A percentile compares a stretch with the other conserved stretches of the same genome.
phyloP scores from a whole-genome alignment of 441 rosid species.

The Breynia disticha region DNA sequence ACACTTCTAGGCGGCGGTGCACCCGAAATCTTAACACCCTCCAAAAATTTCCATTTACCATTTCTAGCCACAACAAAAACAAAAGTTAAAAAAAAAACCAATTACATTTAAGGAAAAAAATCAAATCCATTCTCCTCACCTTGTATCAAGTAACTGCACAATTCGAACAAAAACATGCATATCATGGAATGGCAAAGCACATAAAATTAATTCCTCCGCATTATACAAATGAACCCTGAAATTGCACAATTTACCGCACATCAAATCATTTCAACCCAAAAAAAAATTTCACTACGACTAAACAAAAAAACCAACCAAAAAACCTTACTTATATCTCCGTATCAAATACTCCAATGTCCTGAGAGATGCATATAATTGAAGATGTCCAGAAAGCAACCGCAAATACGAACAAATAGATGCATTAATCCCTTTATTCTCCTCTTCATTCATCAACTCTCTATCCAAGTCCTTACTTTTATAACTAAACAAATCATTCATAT shows the following conservation, averaged over 20 bases:
- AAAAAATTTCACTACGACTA: not conserved
- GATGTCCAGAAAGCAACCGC: conserved; percentile 60
- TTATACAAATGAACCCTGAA: conserved; percentile 81
- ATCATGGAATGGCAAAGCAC: conserved; percentile 85
- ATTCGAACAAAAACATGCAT: conserved; percentile 84
- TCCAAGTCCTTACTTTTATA: conserved; percentile 70
- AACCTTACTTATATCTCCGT: conserved; percentile 88
- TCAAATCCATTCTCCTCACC: conserved; percentile 34
- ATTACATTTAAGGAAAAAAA: conserved; percentile 8
- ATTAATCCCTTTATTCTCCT: conserved; percentile 57
- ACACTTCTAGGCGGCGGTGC: conserved; percentile 85
- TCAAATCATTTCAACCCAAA: not conserved
- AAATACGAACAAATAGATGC: conserved; percentile 50
- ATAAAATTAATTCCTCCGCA: conserved; percentile 66
- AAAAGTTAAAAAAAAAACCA: conserved; percentile 1
- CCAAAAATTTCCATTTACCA: conserved; percentile 87
- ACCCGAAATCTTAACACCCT: conserved; percentile 76
- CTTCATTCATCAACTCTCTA: conserved; percentile 58
- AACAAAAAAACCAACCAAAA: not conserved
- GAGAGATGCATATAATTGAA: conserved; percentile 55
- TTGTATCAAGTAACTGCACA: conserved; percentile 62
- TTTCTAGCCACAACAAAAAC: conserved; percentile 36
- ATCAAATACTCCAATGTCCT: conserved; percentile 90
- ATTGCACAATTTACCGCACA: conserved; percentile 9
- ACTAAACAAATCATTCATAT: conserved; percentile 60